phyloP scores from a whole-genome alignment of 371 early-diverging fungal genomes.

The Cokeromyces recurvatus region DNA sequence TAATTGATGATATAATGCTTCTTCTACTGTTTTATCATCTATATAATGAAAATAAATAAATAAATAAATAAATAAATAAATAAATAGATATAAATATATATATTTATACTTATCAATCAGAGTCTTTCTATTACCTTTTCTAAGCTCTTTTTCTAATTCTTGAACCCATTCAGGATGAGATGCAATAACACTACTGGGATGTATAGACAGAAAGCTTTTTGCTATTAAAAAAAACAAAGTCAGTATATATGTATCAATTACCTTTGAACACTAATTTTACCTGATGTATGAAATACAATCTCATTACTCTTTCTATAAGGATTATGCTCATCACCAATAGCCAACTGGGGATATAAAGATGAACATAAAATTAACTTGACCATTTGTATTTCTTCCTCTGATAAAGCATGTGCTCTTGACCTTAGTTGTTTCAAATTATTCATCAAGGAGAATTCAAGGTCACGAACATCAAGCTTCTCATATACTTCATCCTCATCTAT shows the following conservation, averaged over 20 bases:
- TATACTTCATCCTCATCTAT: neutral
- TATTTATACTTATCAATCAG: too few relatives aligned
- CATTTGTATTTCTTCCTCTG: slow-evolving; percentile 38
- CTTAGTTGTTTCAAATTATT: slow-evolving; percentile 42
- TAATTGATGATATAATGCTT: slow-evolving; percentile 38
- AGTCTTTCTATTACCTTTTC: slow-evolving; percentile 48
- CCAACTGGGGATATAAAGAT: slow-evolving; percentile 63
- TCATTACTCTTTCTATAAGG: slow-evolving; percentile 51
- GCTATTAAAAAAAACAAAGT: slow-evolving; percentile 11
- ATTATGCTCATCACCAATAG: slow-evolving; percentile 64
- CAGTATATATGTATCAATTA: neutral
- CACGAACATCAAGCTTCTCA: slow-evolving; percentile 39
- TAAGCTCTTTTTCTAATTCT: slow-evolving; percentile 29
- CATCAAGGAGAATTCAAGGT: slow-evolving; percentile 59
- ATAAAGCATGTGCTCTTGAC: slow-evolving; percentile 32
- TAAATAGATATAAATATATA: too few relatives aligned
- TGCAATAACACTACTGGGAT: slow-evolving; percentile 60
- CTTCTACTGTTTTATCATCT: slow-evolving; percentile 42
- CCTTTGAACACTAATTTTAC: slow-evolving; percentile 14
- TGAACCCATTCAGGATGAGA: slow-evolving; percentile 59
- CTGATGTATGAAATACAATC: slow-evolving; percentile 47
- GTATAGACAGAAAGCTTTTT: slow-evolving; percentile 53
- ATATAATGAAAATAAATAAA: too few relatives aligned
- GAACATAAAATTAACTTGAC: slow-evolving; percentile 59
- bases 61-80: too few relatives aligned